Conservation (phyloP, 345 rosid genomes). For the Ceriops tagal region DNA sequence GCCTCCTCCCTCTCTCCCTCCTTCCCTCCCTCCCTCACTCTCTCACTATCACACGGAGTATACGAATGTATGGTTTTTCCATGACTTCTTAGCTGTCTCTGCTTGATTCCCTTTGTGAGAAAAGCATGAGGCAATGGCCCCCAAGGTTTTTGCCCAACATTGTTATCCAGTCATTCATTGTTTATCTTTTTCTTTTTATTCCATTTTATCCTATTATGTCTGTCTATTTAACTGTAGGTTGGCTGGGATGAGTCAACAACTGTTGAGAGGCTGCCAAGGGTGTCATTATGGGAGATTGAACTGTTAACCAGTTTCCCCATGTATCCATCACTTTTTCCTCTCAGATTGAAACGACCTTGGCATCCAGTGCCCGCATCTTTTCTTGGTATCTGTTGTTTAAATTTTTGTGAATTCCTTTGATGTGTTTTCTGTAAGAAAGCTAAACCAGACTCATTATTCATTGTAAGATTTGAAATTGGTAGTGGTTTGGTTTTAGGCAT, state of each 20-base stretch:
- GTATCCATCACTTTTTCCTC: slow-evolving; percentile 78
- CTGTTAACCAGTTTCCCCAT: slow-evolving; percentile 74
- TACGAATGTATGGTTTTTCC: neutral
- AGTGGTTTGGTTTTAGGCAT: neutral
- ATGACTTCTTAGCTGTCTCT: neutral
- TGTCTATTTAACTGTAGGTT: slow-evolving; percentile 40
- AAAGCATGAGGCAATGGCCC: neutral
- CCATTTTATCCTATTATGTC: too few relatives aligned
- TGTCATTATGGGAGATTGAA: slow-evolving; percentile 77
- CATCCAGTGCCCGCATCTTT: slow-evolving; percentile 56
- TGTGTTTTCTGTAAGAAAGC: neutral
- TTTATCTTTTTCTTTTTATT: too few relatives aligned
- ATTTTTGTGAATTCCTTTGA: neutral
- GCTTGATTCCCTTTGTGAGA: neutral
- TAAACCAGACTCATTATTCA: neutral
- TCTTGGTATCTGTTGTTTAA: slow-evolving; percentile 37
- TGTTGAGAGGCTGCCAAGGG: slow-evolving; percentile 74
- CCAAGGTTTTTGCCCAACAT: neutral
- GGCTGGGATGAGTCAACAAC: slow-evolving; percentile 87
- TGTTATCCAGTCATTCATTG: too few relatives aligned
- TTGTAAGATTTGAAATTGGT: slow-evolving; percentile 1
- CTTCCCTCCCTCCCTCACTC: too few relatives aligned
- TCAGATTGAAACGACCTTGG: slow-evolving; percentile 79
- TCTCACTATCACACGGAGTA: neutral
- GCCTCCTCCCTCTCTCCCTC: too few relatives aligned